Evolutionary conservation across 2,329 filamentous ascomycete species (phyloP).

Genomic region (Zymoseptoria pseudotritici): DNA sequence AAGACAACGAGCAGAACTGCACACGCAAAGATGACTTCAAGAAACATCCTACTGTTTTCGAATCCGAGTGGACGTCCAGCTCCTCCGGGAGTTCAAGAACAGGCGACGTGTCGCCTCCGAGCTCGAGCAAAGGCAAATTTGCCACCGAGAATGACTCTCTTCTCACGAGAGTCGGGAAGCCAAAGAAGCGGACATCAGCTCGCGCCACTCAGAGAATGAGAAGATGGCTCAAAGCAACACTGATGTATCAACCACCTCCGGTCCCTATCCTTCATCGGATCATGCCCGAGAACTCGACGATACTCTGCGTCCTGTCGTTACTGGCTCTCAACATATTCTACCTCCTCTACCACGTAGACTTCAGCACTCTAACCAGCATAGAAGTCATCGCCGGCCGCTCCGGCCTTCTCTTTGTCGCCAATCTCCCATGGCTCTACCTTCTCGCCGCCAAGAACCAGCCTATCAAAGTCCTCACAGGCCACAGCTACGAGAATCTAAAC

Average conservation of each 20-base stretch:
- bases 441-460: constrained; percentile 62
- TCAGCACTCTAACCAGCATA: constrained; percentile 28
- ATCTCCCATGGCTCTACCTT: constrained; percentile 52
- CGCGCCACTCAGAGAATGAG: background rate
- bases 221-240: constrained; percentile 13
- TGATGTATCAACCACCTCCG: constrained; percentile 52
- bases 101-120: constrained; percentile 30
- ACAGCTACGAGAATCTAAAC: constrained; percentile 60
- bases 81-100: constrained; percentile 35
- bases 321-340: constrained; percentile 52
- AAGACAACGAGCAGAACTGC: background rate
- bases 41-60: background rate
- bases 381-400: constrained; percentile 51
- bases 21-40: background rate
- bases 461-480: constrained; percentile 52
- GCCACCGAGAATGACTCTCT: constrained; percentile 39
- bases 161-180: background rate
- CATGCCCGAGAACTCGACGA: constrained; percentile 51
- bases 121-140: constrained; percentile 36
- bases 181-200: background rate
- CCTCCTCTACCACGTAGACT: constrained; percentile 46
- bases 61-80: constrained; percentile 22
- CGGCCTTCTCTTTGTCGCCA: constrained; percentile 46
- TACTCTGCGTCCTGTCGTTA: constrained; percentile 46
- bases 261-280: constrained; percentile 51